A percentile compares a stretch with the other conserved stretches of the same genome.
These are phyloP conservation scores for Pseudocercospora macadamiae DNA, from an alignment of 2,329 filamentous ascomycete genomes.

Conservation along the genomic window DNA sequence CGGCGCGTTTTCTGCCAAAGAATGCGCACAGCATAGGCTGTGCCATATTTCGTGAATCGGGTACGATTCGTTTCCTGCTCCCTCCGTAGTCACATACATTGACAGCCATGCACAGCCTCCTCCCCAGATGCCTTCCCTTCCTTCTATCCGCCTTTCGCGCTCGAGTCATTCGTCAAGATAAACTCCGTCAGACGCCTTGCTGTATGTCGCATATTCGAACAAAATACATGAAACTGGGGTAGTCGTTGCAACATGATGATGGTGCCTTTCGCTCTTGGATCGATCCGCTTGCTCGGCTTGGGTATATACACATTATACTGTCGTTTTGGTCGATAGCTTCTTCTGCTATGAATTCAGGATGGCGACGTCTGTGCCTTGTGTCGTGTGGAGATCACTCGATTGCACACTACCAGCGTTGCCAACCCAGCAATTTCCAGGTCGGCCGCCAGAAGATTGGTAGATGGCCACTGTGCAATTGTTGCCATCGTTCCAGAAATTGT, in stretches of 20 bases:
- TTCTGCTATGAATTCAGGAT: slow-evolving; percentile 20
- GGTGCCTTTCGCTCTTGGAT: slow-evolving; percentile 1
- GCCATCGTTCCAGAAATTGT: slow-evolving; percentile 31
- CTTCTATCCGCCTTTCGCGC: not conserved
- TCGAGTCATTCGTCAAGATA: not conserved
- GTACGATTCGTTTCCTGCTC: not conserved
- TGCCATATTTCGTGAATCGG: not conserved
- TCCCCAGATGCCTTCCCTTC: not conserved
- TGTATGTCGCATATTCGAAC: slow-evolving; percentile 3
- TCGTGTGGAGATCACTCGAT: slow-evolving; percentile 19
- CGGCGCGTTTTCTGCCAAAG: not conserved
- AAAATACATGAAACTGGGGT: slow-evolving; percentile 1
- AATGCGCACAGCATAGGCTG: no score
- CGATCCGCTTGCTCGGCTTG: not conserved
- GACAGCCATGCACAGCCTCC: not conserved
- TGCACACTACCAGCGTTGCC: slow-evolving; percentile 27
- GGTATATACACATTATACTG: slow-evolving; percentile 20
- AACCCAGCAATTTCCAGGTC: slow-evolving; percentile 40
- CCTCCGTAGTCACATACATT: not conserved
- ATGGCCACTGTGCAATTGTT: slow-evolving; percentile 38
- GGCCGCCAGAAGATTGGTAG: slow-evolving; percentile 29
- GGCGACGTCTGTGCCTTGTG: slow-evolving; percentile 31
- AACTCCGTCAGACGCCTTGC: slow-evolving; percentile 9
- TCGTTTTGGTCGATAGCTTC: slow-evolving; percentile 8
- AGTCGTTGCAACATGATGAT: slow-evolving; percentile 2